Percentiles rank a stretch among this genome's conserved stretches.
Conservation (phyloP, 2,329 filamentous ascomycete species). For the Diaporthe citri region DNA sequence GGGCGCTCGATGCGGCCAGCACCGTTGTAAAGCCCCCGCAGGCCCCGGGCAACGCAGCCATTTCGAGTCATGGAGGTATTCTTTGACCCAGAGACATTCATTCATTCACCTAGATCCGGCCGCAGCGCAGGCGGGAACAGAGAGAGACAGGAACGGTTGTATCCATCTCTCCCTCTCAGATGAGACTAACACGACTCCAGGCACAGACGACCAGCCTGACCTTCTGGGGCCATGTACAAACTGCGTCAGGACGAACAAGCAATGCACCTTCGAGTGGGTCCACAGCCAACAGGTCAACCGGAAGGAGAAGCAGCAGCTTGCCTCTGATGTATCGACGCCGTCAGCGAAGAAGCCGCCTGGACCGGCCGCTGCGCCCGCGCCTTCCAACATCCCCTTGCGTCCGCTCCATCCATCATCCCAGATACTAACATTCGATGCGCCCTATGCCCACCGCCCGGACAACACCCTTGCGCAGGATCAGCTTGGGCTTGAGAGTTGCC, state of each 20-base stretch:
- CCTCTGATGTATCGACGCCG: slow-evolving; percentile 18
- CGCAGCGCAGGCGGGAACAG: background rate
- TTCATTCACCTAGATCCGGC: background rate
- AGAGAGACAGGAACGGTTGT: no score
- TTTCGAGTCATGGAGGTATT: slow-evolving; percentile 39
- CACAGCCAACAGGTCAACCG: slow-evolving; percentile 37
- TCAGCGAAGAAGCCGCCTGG: background rate
- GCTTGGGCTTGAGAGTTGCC: slow-evolving; percentile 21
- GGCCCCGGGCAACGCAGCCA: slow-evolving; percentile 8
- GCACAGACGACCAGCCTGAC: slow-evolving; percentile 32
- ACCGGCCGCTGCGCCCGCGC: background rate
- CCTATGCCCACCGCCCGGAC: background rate
- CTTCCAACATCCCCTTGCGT: slow-evolving; percentile 28
- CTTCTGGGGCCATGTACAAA: slow-evolving; percentile 40
- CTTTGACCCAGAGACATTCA: background rate
- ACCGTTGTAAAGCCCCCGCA: slow-evolving; percentile 14
- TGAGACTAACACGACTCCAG: slow-evolving; percentile 30
- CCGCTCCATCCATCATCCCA: slow-evolving; percentile 31
- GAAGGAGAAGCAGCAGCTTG: slow-evolving; percentile 33
- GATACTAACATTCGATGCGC: background rate
- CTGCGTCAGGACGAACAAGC: slow-evolving; percentile 41
- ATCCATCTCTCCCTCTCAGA: background rate
- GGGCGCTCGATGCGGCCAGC: background rate
- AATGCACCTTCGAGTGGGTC: slow-evolving; percentile 42
- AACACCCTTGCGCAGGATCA: slow-evolving; percentile 24